Percentiles rank a stretch among this genome's conserved stretches.
These are phyloP conservation scores for Neurospora sp. DNA, from an alignment of 495 filamentous ascomycete species.

Conservation along the genomic window DNA sequence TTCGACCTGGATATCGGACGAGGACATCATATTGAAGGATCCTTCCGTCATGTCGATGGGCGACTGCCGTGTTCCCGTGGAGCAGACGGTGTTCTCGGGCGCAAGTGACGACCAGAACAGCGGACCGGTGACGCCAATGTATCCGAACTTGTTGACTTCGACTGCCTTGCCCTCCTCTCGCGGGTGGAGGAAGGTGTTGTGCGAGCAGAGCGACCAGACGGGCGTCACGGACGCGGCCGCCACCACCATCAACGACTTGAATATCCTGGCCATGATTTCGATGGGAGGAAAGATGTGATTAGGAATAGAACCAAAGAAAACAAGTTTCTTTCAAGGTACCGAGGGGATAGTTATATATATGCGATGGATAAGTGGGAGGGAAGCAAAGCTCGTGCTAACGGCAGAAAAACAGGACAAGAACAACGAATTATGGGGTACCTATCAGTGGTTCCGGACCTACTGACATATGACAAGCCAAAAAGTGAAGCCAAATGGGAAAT, in stretches of 20 bases:
- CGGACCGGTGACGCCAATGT: slow-evolving; percentile 41
- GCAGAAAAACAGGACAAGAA: background rate
- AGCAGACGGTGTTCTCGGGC: slow-evolving; percentile 38
- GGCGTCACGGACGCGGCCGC: slow-evolving; percentile 16
- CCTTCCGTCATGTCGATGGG: slow-evolving; percentile 46
- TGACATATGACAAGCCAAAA: background rate
- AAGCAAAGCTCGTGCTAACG: background rate
- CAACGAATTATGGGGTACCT: background rate
- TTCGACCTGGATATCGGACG: slow-evolving; percentile 22
- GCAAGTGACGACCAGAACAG: slow-evolving; percentile 47
- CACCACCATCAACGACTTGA: background rate
- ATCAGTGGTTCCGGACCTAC: background rate
- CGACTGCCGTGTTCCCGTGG: slow-evolving; percentile 47
- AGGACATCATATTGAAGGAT: slow-evolving; percentile 32
- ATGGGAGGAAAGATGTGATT: background rate
- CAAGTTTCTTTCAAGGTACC: too few species aligned
- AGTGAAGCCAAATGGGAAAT: background rate
- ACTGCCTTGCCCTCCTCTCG: slow-evolving; percentile 25
- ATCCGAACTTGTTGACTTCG: slow-evolving; percentile 33
- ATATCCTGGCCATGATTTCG: background rate
- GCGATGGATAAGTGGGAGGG: background rate
- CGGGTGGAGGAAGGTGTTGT: slow-evolving; percentile 25
- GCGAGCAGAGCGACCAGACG: slow-evolving; percentile 19
- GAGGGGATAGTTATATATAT: background rate
- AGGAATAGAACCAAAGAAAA: background rate